Percentiles rank a stretch among this genome's conserved stretches.
phyloP scores from a whole-genome alignment of 768 basidiomycete species.

The Calvatia gigantea region DNA sequence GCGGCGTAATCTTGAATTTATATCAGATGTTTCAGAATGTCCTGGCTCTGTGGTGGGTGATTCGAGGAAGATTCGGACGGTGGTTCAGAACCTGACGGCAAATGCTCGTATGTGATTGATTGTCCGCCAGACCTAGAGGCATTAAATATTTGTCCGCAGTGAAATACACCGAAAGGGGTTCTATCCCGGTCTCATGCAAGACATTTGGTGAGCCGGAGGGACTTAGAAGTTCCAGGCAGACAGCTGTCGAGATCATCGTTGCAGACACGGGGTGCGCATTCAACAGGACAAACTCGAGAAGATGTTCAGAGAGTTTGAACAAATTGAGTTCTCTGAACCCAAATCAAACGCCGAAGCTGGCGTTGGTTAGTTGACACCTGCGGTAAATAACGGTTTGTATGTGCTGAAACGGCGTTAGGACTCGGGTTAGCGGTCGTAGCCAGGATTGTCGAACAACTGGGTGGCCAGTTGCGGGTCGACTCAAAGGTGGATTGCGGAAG shows the following conservation, averaged over 20 bases:
- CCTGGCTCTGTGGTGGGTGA: conserved; percentile 70
- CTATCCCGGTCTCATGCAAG: conserved; percentile 56
- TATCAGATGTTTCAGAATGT: conserved; percentile 47
- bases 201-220: conserved; percentile 49
- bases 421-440: conserved; percentile 80
- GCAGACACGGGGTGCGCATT: conserved; percentile 73
- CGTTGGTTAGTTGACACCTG: conserved; percentile 36
- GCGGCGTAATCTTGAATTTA: conserved; percentile 57
- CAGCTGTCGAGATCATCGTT: conserved; percentile 66
- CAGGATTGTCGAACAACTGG: conserved; percentile 74
- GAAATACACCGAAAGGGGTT: conserved; percentile 66
- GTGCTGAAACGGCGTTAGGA: conserved; percentile 30
- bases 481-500: conserved; percentile 66
- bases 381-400: not conserved
- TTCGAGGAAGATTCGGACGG: conserved; percentile 67
- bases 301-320: conserved; percentile 79
- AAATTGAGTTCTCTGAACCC: conserved; percentile 55
- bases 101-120: conserved; percentile 53
- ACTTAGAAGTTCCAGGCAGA: conserved; percentile 38
- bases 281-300: conserved; percentile 59
- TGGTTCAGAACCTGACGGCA: conserved; percentile 74
- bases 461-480: conserved; percentile 76
- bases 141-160: conserved; percentile 35
- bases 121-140: not conserved
- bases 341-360: conserved; percentile 35